Conservation (phyloP, 1,284 basidiomycete genomes). For the Phlebopus sp. region DNA sequence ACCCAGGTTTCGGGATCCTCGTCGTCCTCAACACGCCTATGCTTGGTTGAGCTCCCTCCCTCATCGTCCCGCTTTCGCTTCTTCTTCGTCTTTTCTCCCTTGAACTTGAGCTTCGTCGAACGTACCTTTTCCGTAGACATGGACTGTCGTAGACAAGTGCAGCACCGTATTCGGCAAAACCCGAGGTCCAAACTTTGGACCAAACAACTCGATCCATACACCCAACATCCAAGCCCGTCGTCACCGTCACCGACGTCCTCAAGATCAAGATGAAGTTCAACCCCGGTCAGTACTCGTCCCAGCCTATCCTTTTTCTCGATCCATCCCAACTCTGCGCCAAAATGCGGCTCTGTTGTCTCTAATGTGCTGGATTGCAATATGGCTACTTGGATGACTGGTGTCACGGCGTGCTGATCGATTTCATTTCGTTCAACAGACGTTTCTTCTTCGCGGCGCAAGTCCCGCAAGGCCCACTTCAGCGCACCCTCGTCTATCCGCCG, state of each 20-base stretch:
- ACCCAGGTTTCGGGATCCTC: conserved; percentile 77
- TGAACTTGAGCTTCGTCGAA: conserved; percentile 78
- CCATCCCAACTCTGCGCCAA: conserved; percentile 19
- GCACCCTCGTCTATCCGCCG: conserved; percentile 92
- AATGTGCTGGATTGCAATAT: conserved; percentile 53
- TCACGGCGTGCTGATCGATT: conserved; percentile 24
- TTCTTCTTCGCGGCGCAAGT: conserved; percentile 91
- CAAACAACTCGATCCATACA: conserved; percentile 27
- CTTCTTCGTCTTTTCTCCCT: conserved; percentile 81
- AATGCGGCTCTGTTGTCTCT: conserved; percentile 19
- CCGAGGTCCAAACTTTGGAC: conserved; percentile 33
- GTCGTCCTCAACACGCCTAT: conserved; percentile 54
- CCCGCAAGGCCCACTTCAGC: conserved; percentile 94
- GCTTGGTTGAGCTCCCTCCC: conserved; percentile 43
- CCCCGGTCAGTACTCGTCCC: conserved; percentile 56
- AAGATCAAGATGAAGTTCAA: conserved; percentile 79
- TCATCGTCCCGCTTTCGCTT: conserved; percentile 69
- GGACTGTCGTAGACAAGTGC: neutral
- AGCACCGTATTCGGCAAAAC: conserved; percentile 18
- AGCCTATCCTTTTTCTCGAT: conserved; percentile 1
- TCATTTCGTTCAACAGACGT: conserved; percentile 51
- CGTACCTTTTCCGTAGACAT: conserved; percentile 49
- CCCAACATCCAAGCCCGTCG: conserved; percentile 17
- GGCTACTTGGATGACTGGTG: conserved; percentile 43
- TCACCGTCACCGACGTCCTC: conserved; percentile 48